A percentile compares a stretch with the other conserved stretches of the same genome.
Conservation (phyloP, 2,329 filamentous ascomycete genomes). For the Fusarium sp. region DNA sequence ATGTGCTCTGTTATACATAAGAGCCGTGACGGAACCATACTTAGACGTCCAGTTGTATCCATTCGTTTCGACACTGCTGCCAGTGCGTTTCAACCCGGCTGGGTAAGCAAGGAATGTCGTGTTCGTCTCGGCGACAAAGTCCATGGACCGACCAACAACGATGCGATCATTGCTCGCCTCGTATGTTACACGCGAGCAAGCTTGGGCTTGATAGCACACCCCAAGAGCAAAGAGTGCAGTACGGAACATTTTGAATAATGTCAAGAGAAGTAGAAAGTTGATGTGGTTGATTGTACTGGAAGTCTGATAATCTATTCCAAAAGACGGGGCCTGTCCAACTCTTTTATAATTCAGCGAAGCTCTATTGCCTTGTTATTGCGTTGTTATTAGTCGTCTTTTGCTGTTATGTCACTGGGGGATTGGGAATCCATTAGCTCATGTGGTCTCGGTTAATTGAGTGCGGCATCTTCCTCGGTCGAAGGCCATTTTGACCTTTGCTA, state of each 20-base stretch:
- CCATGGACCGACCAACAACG: background rate
- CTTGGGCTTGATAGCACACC: background rate
- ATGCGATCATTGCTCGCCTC: background rate
- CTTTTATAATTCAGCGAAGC: background rate
- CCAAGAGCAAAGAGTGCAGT: background rate
- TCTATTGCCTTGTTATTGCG: too few relatives aligned
- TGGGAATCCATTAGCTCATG: too few relatives aligned
- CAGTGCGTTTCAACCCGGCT: background rate
- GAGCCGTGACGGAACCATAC: slow-evolving; percentile 1
- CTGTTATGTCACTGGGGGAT: too few relatives aligned
- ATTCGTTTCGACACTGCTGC: background rate
- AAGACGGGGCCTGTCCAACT: background rate
- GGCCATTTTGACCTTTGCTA: too few relatives aligned
- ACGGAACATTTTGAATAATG: background rate
- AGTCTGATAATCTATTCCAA: background rate
- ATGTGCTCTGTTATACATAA: background rate
- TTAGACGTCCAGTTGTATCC: slow-evolving; percentile 1
- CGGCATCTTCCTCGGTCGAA: too few relatives aligned
- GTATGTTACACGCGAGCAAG: background rate
- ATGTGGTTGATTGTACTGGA: background rate
- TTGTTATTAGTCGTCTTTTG: too few relatives aligned
- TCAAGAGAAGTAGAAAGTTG: background rate
- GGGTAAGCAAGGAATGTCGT: slow-evolving; percentile 2
- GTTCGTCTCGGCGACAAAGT: slow-evolving; percentile 3
- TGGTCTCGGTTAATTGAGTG: too few relatives aligned